phyloP scores from a whole-genome alignment of 371 early-diverging fungal species.

The Mucor piriformis region DNA sequence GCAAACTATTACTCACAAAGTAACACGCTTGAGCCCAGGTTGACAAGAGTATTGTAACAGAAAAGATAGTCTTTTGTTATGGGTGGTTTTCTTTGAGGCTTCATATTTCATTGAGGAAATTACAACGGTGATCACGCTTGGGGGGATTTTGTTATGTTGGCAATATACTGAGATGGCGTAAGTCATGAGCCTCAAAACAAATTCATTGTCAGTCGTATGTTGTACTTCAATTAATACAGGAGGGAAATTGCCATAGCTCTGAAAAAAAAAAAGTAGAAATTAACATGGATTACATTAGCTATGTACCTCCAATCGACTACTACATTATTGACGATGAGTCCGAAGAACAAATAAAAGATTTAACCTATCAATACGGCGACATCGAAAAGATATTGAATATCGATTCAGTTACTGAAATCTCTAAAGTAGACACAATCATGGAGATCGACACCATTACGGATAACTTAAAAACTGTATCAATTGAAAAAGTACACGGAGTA shows the following conservation, averaged over 20 bases:
- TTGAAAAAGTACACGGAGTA: too few relatives aligned
- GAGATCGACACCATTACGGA: too few relatives aligned
- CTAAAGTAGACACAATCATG: too few relatives aligned
- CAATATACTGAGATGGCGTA: conserved; percentile 18
- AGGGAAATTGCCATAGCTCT: not conserved
- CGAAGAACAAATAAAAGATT: too few relatives aligned
- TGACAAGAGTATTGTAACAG: conserved; percentile 15
- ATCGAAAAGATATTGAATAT: too few relatives aligned
- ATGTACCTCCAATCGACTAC: too few relatives aligned
- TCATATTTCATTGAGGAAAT: conserved; percentile 10
- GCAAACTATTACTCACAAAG: conserved; percentile 1
- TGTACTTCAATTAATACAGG: conserved; percentile 12
- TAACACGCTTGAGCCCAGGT: conserved; percentile 6
- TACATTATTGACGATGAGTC: too few relatives aligned
- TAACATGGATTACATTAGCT: too few relatives aligned
- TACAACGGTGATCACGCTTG: conserved; percentile 7
- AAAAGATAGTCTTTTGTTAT: conserved; percentile 12
- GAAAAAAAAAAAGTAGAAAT: too few relatives aligned
- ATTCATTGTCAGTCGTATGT: conserved; percentile 16
- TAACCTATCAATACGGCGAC: too few relatives aligned
- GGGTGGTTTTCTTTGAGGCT: conserved; percentile 10
- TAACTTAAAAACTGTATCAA: too few relatives aligned
- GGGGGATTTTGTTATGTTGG: conserved; percentile 12
- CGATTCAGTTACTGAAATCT: too few relatives aligned
- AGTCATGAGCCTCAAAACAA: conserved; percentile 16